These are phyloP conservation scores for Massarina eburnea DNA, from an alignment of 2,329 filamentous ascomycete genomes.

Conservation along the genomic window DNA sequence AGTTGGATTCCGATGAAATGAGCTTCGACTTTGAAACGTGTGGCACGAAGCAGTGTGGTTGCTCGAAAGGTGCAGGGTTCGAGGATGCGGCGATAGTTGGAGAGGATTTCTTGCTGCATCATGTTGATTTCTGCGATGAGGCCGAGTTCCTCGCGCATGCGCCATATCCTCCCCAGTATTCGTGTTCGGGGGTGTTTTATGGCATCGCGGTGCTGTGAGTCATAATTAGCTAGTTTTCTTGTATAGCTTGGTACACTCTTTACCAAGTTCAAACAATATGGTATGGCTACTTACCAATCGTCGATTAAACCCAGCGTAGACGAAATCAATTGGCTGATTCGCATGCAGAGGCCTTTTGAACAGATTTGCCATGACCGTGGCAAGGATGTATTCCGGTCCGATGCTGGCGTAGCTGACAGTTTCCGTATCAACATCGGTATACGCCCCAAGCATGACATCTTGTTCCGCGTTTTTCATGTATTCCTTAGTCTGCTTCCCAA, in stretches of 20 bases:
- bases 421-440: slow-evolving; percentile 5
- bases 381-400: slow-evolving; percentile 8
- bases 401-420: slow-evolving; percentile 6
- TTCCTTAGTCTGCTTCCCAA: neutral
- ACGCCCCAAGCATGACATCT: slow-evolving; percentile 7
- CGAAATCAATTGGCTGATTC: slow-evolving; percentile 1
- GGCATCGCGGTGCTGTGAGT: slow-evolving; percentile 1
- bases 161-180: slow-evolving; percentile 6
- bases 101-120: neutral
- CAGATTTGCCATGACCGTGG: slow-evolving; percentile 3
- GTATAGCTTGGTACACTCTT: too few relatives aligned
- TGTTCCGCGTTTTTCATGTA: slow-evolving; percentile 4
- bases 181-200: slow-evolving; percentile 7
- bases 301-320: slow-evolving; percentile 4
- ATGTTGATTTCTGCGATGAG: neutral
- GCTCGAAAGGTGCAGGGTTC: slow-evolving; percentile 1
- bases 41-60: neutral
- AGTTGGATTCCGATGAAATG: neutral
- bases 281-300: slow-evolving; percentile 1
- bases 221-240: neutral
- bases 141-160: slow-evolving; percentile 5
- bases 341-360: slow-evolving; percentile 5
- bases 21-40: neutral
- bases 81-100: neutral
- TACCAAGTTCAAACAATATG: neutral